phyloP scores from a whole-genome alignment of 169 alveolate species.

The Cryptosporidium sp. region DNA sequence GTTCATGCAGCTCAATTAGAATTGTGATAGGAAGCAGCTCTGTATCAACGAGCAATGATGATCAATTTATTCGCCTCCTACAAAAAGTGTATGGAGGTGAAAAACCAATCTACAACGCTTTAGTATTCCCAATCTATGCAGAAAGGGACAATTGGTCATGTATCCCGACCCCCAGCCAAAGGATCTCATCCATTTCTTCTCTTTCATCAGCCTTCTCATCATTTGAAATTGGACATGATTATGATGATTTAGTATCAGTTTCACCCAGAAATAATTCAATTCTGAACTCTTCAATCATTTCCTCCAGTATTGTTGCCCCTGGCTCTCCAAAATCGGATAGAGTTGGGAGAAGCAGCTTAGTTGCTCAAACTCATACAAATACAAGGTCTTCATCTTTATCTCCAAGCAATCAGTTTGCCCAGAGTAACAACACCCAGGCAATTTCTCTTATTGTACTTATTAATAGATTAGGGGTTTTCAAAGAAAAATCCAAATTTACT shows the following conservation, averaged over 20 bases:
- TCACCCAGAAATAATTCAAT: constrained; percentile 56
- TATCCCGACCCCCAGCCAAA: constrained; percentile 70
- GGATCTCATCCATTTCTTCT: constrained; percentile 62
- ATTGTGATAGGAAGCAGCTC: constrained; percentile 13
- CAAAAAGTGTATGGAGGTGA: constrained; percentile 52
- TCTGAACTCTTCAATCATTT: constrained; percentile 17
- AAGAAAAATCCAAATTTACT: constrained; percentile 62
- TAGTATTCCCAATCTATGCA: constrained; percentile 71
- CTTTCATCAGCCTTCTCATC: constrained; percentile 67
- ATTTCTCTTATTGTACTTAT: constrained; percentile 70
- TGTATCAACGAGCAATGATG: constrained; percentile 5
- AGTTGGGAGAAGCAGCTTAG: constrained; percentile 13
- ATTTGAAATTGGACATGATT: constrained; percentile 57
- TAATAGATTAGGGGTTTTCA: constrained; percentile 49
- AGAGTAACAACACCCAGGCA: constrained; percentile 29
- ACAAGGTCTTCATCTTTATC: constrained; percentile 66
- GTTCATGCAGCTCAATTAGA: constrained; percentile 14
- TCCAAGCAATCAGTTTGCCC: constrained; percentile 40
- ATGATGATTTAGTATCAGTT: constrained; percentile 18
- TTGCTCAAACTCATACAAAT: constrained; percentile 12
- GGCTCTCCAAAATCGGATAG: constrained; percentile 68
- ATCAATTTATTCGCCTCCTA: constrained; percentile 41
- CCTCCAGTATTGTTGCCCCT: constrained; percentile 32
- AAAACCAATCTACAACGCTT: constrained; percentile 66
- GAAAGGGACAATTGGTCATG: constrained; percentile 75